phyloP scores from a whole-genome alignment of 306 rosid genomes.

The Malus orientalis region DNA sequence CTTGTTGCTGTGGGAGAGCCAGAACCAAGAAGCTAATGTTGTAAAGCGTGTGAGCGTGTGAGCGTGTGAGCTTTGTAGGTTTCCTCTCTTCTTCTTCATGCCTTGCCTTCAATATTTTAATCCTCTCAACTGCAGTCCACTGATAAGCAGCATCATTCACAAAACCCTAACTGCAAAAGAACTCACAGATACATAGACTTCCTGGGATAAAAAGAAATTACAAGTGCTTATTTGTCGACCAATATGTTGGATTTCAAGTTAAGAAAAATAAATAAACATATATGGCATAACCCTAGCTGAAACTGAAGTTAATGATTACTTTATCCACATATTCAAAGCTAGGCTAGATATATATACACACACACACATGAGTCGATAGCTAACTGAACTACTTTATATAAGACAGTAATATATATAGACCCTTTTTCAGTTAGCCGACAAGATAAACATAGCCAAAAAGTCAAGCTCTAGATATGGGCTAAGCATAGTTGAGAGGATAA shows the following conservation, averaged over 20 bases:
- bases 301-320: neutral
- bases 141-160: neutral
- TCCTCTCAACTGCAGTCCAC: neutral
- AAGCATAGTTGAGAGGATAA: neutral
- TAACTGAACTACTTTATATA: neutral
- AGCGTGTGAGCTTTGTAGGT: neutral
- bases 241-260: neutral
- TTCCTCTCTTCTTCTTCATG: conserved; percentile 2
- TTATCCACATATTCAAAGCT: neutral
- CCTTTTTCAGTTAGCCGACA: neutral
- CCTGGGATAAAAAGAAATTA: neutral
- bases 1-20: conserved; percentile 35
- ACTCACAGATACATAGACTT: neutral
- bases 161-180: conserved; percentile 20
- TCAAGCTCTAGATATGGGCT: neutral
- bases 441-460: neutral
- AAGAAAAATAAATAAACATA: neutral
- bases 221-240: neutral
- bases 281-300: neutral
- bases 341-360: neutral
- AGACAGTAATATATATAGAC: neutral
- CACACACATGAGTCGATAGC: neutral
- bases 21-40: conserved; percentile 26
- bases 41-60: neutral
- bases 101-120: neutral